These are phyloP conservation scores for Xylaria flabelliformis DNA, from an alignment of 495 filamentous ascomycete genomes.

Conservation along the genomic window DNA sequence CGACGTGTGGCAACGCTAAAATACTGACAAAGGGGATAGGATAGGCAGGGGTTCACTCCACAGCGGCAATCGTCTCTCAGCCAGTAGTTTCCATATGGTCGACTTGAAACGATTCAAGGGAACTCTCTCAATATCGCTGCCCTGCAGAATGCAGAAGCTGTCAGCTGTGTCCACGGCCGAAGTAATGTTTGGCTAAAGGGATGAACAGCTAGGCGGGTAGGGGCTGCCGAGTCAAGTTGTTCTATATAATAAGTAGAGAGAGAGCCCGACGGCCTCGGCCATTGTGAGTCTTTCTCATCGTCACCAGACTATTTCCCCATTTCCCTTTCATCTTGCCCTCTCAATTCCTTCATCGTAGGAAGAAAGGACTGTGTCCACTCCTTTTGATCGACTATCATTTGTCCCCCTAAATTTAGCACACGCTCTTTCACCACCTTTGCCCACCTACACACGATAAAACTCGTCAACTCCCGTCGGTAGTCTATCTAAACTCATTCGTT, in stretches of 20 bases:
- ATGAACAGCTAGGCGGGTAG: background rate
- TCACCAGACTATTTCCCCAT: background rate
- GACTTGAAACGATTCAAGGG: constrained; percentile 16
- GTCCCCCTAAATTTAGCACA: constrained; percentile 23
- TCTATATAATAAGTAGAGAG: background rate
- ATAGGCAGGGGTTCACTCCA: background rate
- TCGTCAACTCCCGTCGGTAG: background rate
- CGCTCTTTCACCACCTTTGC: constrained; percentile 12
- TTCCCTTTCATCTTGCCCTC: background rate
- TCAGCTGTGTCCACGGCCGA: too few relatives aligned
- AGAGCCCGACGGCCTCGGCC: background rate
- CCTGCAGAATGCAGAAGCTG: background rate
- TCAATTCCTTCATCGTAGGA: background rate
- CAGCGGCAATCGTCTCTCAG: background rate
- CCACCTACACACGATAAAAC: constrained; percentile 29
- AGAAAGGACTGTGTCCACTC: constrained; percentile 15
- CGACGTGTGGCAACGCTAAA: background rate
- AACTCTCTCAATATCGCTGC: background rate
- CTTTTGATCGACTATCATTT: constrained; percentile 30
- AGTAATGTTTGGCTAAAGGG: constrained; percentile 1
- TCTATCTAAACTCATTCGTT: constrained; percentile 13
- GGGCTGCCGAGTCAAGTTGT: background rate
- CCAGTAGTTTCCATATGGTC: background rate
- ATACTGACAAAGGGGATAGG: background rate
- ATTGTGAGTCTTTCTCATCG: background rate